Base-by-base conservation (phyloP, 768 basidiomycete species). In the Leccinum disarticulatum region DNA sequence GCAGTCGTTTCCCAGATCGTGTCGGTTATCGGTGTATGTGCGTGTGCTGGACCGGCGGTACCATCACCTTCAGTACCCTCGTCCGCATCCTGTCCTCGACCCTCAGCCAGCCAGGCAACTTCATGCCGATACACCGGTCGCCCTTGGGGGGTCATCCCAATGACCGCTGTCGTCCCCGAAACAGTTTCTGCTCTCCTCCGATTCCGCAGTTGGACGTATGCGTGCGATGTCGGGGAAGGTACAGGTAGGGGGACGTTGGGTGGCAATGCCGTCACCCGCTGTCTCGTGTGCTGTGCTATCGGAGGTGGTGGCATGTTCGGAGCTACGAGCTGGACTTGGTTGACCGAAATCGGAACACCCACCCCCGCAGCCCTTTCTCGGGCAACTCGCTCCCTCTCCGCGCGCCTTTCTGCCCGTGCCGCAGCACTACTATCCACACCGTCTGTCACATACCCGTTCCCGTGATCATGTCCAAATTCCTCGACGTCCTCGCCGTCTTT, bases 401-500 rank as follows among this genome's bases (percentile, higher is more conserved):
- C 75, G 52, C 77, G 66, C 36, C 77, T 69, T 56, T 79, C 78
- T 27, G 66, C 62, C 13, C 72, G 65, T 46, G 66, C 67, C 25
- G 55, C 59, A 1, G 55, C 60, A 35, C 33, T 57, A 9, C 56
- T 62, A 52, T 65, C 70, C 5, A n/a, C 0, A 25, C 35, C 61
- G n/a, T 72, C 63, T 0, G 14, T 22, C 17, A 54, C 46, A 46
- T 46, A 46, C 11, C 43, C 43, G 27, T 70, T 62, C 28, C 14
- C 10, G 31, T 72, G 56, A n/a, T 77, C 76, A 35, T 76, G 73
- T 25, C 65, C 58, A 0, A 68, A 61, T 7, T 70, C 71, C 10
- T 69, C 75, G 0, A 71, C 73, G 17, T 84, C 81, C 10, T 82
- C 82, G 9, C 75, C 77, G 27, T 84, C 83, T 55, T 81, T 81